Percentiles rank a stretch among this genome's conserved stretches.
Conservation (phyloP, 108 stramenopile species). For the Pseudonitzschia delicatissima region DNA sequence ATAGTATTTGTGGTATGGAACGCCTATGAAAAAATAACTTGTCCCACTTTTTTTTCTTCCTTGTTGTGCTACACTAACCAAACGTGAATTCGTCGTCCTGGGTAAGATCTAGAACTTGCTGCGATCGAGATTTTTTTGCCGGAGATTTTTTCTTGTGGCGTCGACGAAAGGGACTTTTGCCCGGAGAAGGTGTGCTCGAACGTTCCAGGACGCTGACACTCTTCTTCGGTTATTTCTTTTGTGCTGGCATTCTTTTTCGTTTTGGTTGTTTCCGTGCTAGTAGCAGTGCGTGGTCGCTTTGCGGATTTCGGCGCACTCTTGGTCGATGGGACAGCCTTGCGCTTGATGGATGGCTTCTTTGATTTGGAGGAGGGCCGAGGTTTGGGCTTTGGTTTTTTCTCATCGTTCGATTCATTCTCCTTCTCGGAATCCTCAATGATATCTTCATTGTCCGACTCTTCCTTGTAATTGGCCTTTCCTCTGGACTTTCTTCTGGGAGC, state of each 20-base stretch:
- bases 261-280: too few relatives aligned
- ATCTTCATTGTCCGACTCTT: background rate
- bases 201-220: background rate
- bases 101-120: constrained; percentile 16
- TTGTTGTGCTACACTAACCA: too few relatives aligned
- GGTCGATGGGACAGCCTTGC: too few relatives aligned
- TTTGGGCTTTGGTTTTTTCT: background rate
- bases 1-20: too few relatives aligned
- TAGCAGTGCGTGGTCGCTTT: too few relatives aligned
- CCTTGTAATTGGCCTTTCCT: background rate
- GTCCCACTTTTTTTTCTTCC: too few relatives aligned
- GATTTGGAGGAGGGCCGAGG: background rate
- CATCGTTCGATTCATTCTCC: background rate
- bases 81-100: constrained; percentile 12
- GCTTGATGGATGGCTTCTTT: background rate
- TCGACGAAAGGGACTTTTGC: constrained; percentile 10
- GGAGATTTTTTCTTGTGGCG: background rate
- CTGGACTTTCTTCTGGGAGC: too few relatives aligned
- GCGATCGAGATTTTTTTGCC: background rate
- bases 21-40: too few relatives aligned
- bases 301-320: too few relatives aligned
- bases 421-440: background rate
- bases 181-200: background rate
- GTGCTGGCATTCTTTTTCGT: too few relatives aligned
- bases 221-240: background rate